Percentiles rank a stretch among this genome's conserved stretches.
phyloP scores from a whole-genome alignment of 148 eudicot species.

The Rheum nobile region DNA sequence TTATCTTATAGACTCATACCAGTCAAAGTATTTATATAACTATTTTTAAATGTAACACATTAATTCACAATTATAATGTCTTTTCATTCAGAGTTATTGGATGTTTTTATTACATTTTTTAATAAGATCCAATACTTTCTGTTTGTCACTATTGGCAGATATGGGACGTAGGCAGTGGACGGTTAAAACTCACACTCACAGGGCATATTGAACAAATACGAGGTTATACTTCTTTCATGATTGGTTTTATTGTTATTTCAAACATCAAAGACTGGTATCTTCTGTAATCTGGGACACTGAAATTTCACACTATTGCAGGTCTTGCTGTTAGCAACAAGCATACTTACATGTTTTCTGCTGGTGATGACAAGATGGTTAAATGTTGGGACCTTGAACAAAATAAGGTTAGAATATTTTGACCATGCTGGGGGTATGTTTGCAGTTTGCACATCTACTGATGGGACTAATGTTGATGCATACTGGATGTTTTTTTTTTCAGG shows the following conservation, averaged over 20 bases:
- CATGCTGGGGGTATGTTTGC: background rate
- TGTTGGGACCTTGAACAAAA: conserved; percentile 99
- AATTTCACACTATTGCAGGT: conserved; percentile 32
- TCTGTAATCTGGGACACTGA: background rate
- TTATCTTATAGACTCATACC: background rate
- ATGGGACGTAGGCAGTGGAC: conserved; percentile 89
- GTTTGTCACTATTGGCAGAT: conserved; percentile 34
- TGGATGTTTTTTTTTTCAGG: conserved; percentile 29
- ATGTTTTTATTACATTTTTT: background rate
- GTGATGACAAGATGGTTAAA: conserved; percentile 97
- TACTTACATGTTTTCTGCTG: conserved; percentile 99
- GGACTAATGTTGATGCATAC: background rate
- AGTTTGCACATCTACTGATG: background rate
- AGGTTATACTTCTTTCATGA: conserved; percentile 34
- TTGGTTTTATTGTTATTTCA: background rate
- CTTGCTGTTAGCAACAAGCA: conserved; percentile 88
- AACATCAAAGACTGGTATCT: background rate
- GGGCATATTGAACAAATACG: conserved; percentile 98
- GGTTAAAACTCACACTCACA: conserved; percentile 80
- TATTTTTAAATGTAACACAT: background rate
- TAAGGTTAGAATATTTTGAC: conserved; percentile 40
- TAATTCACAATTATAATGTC: no score
- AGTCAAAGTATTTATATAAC: background rate
- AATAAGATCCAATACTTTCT: background rate
- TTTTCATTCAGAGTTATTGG: no score